Evolutionary conservation across 306 rosid species (phyloP).

Genomic region (Glycyrrhiza uralensis): DNA sequence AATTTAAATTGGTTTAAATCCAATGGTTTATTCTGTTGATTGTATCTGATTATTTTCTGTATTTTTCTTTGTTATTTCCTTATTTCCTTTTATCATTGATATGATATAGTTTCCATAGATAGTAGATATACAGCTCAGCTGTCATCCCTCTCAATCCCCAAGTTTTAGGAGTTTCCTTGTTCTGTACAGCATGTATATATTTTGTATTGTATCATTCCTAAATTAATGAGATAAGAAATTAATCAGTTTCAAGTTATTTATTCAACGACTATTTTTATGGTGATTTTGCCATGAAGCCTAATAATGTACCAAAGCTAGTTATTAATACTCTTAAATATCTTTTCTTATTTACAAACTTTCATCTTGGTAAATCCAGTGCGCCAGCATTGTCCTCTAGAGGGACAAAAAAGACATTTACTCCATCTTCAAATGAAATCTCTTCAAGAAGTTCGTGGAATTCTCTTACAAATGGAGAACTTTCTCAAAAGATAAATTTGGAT

Average conservation of each 20-base stretch:
- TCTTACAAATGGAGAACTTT: conserved; percentile 68
- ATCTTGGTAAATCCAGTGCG: conserved; percentile 58
- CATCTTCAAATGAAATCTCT: conserved; percentile 61
- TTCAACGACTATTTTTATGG: neutral
- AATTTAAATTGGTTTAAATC: neutral
- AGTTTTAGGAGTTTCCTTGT: neutral
- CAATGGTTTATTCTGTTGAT: conserved; percentile 1
- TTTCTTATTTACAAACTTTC: conserved; percentile 14
- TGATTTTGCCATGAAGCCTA: conserved; percentile 11
- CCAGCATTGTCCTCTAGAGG: conserved; percentile 95
- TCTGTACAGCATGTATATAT: neutral
- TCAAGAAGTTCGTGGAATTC: conserved; percentile 85
- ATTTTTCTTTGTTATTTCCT: neutral
- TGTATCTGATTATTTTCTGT: neutral
- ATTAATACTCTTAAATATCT: conserved; percentile 3
- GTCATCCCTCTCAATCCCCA: neutral
- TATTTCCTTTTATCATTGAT: neutral
- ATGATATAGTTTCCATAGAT: neutral
- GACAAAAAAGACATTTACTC: conserved; percentile 59
- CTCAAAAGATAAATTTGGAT: conserved; percentile 73
- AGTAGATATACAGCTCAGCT: neutral
- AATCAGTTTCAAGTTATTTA: neutral
- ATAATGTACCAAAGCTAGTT: neutral
- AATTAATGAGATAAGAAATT: neutral
- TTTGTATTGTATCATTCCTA: neutral